Conservation (phyloP, 1,284 basidiomycete species). For the Rhodotorula sp. region DNA sequence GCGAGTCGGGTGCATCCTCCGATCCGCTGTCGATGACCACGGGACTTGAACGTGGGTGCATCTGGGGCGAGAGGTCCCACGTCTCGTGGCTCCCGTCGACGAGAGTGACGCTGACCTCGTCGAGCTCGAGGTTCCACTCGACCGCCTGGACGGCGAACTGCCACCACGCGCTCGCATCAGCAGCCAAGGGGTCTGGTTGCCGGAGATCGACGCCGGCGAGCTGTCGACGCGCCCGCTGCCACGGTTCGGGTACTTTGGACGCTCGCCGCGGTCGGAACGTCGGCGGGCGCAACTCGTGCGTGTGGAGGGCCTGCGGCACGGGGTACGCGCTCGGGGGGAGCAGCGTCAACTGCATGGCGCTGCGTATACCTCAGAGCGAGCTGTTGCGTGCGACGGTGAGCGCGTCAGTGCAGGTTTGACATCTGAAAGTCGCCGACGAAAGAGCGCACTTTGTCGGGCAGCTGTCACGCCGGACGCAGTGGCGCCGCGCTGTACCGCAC, state of each 20-base stretch:
- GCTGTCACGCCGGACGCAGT: no score
- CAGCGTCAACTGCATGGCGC: constrained; percentile 24
- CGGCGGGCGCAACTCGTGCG: constrained; percentile 18
- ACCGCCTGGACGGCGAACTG: constrained; percentile 15
- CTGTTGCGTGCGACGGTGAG: neutral
- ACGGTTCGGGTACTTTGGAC: neutral
- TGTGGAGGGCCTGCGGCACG: constrained; percentile 17
- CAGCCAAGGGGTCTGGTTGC: neutral
- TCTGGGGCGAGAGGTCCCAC: constrained; percentile 18
- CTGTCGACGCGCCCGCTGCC: neutral
- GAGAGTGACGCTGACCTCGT: constrained; percentile 19
- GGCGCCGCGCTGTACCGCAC: no score
- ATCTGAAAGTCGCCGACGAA: neutral
- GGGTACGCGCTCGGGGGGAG: constrained; percentile 16
- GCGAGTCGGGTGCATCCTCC: neutral
- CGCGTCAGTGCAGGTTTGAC: neutral
- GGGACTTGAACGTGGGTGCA: neutral
- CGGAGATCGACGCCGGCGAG: constrained; percentile 17
- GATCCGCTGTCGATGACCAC: neutral
- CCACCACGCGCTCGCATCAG: constrained; percentile 27
- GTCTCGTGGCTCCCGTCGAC: constrained; percentile 29
- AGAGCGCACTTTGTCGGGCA: no score
- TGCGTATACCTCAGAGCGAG: no score
- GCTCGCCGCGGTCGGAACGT: neutral
- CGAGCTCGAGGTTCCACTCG: constrained; percentile 29